A percentile compares a stretch with the other conserved stretches of the same genome.
Evolutionary conservation across 345 rosid genomes (phyloP).

Genomic region (Erysimum cheiranthoides): DNA sequence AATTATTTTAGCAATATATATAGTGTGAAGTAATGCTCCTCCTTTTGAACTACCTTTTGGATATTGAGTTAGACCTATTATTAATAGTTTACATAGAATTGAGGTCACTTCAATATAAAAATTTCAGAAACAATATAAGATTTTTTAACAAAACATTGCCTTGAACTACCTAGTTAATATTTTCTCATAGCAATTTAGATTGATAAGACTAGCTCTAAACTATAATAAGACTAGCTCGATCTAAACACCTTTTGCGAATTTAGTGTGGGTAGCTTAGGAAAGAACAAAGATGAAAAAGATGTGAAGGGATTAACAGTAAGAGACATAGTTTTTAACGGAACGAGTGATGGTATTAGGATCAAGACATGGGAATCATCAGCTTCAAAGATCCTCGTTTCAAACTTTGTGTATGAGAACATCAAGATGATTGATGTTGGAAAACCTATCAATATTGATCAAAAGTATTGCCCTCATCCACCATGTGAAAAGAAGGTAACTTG

Average conservation of each 20-base stretch:
- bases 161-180: neutral
- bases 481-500: constrained; percentile 27
- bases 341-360: constrained; percentile 24
- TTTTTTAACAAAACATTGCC: neutral
- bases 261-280: constrained; percentile 43
- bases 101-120: neutral
- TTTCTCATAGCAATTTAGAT: neutral
- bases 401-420: constrained; percentile 37
- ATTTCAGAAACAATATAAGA: neutral
- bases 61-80: too few relatives aligned
- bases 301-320: constrained; percentile 16
- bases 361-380: constrained; percentile 34
- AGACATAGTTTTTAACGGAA: constrained; percentile 27
- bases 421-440: constrained; percentile 38
- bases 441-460: constrained; percentile 2
- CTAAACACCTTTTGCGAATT: too few relatives aligned
- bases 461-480: constrained; percentile 38
- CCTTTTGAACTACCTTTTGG: too few relatives aligned
- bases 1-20: too few relatives aligned
- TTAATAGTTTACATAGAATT: neutral
- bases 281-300: constrained; percentile 35
- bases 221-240: too few relatives aligned
- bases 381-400: constrained; percentile 29
- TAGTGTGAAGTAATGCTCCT: too few relatives aligned
- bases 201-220: too few relatives aligned